Conservation (phyloP, 208 protist species). For the Lotmaria passim region DNA sequence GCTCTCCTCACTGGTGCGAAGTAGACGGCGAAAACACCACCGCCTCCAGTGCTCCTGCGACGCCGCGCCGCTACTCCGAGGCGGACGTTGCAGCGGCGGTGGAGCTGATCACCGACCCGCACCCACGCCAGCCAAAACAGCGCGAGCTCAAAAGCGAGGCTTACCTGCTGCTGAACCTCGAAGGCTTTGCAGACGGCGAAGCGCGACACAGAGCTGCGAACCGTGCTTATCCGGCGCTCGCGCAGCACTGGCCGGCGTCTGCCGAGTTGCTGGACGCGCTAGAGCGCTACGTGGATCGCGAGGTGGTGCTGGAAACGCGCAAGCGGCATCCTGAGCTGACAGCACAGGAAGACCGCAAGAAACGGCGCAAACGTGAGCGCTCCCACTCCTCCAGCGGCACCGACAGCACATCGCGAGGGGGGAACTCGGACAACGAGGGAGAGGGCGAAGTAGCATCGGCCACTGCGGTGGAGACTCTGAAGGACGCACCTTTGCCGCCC, state of each 20-base stretch:
- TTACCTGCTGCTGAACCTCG: constrained; percentile 57
- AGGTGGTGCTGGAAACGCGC: constrained; percentile 35
- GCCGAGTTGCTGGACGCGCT: constrained; percentile 31
- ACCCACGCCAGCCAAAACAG: constrained; percentile 25
- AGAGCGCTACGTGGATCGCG: constrained; percentile 46
- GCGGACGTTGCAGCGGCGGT: constrained; percentile 23
- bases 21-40: too few species aligned
- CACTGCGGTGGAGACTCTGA: too few species aligned
- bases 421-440: background rate
- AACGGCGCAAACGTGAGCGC: constrained; percentile 14
- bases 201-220: constrained; percentile 56
- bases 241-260: constrained; percentile 33
- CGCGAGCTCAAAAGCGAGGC: constrained; percentile 54
- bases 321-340: constrained; percentile 35
- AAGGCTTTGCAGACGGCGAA: constrained; percentile 47
- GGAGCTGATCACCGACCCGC: constrained; percentile 20
- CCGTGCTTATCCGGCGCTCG: constrained; percentile 49
- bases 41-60: background rate
- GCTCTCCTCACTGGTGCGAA: constrained; percentile 1
- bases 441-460: background rate
- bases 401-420: background rate
- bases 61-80: constrained; percentile 18
- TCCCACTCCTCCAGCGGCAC: constrained; percentile 15
- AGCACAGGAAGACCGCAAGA: background rate
- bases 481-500: too few species aligned